phyloP scores from a whole-genome alignment of 495 filamentous ascomycete species.

The Alectoria sarmentosa region DNA sequence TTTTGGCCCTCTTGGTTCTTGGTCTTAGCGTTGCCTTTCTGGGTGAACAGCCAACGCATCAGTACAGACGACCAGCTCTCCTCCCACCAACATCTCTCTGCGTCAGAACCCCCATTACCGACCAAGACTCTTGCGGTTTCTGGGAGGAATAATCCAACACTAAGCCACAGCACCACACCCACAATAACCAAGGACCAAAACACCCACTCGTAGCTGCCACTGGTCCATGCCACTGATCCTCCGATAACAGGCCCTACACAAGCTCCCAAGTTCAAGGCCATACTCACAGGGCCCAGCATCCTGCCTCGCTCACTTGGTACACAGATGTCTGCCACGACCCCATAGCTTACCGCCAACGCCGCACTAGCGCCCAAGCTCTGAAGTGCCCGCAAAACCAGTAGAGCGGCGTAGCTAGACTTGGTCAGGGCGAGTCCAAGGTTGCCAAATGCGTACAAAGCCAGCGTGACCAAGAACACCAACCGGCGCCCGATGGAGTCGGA shows the following conservation, averaged over 20 bases:
- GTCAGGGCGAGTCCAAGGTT: constrained; percentile 32
- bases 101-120: constrained; percentile 49
- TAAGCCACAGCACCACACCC: constrained; percentile 27
- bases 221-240: constrained; percentile 19
- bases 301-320: constrained; percentile 32
- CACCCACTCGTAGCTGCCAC: constrained; percentile 19
- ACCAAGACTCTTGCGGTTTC: constrained; percentile 68
- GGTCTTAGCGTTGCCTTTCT: too few species aligned
- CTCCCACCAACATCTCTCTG: constrained; percentile 27
- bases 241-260: constrained; percentile 25
- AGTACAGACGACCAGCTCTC: neutral
- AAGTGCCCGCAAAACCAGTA: constrained; percentile 34
- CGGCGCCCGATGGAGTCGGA: constrained; percentile 35
- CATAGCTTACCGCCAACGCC: constrained; percentile 29
- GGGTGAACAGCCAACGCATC: too few species aligned
- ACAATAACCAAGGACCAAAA: constrained; percentile 23
- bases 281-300: constrained; percentile 30
- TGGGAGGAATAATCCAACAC: constrained; percentile 49
- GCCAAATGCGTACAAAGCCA: constrained; percentile 31
- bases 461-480: constrained; percentile 31
- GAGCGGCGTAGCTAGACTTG: constrained; percentile 28
- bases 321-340: constrained; percentile 32
- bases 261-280: constrained; percentile 21
- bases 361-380: constrained; percentile 35
- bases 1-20: too few species aligned